phyloP scores from a whole-genome alignment of 2,329 filamentous ascomycete species.

The Pochonia chlamydosporia region DNA sequence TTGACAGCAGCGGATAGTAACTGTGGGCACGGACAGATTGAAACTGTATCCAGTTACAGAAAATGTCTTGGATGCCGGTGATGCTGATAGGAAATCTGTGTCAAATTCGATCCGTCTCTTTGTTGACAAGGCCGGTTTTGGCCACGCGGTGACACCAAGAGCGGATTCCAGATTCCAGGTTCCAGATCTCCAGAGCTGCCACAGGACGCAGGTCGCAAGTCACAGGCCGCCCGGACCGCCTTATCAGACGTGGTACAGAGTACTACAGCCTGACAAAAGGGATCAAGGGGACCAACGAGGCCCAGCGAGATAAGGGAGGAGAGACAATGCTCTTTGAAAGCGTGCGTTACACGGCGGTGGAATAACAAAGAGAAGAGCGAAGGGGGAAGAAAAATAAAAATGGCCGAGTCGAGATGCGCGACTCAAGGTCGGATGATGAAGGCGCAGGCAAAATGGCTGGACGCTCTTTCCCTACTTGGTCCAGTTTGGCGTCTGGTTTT shows the following conservation, averaged over 20 bases:
- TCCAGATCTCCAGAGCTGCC: not conserved
- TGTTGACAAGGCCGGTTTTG: not conserved
- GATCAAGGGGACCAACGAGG: not conserved
- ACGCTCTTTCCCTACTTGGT: not conserved
- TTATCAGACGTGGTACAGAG: not conserved
- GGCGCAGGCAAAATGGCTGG: not conserved
- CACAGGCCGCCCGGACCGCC: too few relatives aligned
- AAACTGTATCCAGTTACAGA: too few relatives aligned
- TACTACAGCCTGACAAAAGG: not conserved
- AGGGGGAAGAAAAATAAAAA: not conserved
- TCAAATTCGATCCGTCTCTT: not conserved
- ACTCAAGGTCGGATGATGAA: not conserved
- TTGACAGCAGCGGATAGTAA: not conserved
- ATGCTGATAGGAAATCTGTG: not conserved
- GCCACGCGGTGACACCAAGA: not conserved
- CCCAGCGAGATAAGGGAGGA: not conserved
- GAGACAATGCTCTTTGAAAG: not conserved
- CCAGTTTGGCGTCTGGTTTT: not conserved
- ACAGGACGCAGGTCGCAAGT: not conserved
- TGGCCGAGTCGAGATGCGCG: not conserved
- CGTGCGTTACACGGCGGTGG: not conserved
- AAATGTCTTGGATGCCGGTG: not conserved
- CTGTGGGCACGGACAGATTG: not conserved
- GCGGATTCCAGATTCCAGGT: not conserved
- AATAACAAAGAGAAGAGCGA: not conserved